Conservation (phyloP, 2,329 filamentous ascomycete species). For the Clonostachys rosea region DNA sequence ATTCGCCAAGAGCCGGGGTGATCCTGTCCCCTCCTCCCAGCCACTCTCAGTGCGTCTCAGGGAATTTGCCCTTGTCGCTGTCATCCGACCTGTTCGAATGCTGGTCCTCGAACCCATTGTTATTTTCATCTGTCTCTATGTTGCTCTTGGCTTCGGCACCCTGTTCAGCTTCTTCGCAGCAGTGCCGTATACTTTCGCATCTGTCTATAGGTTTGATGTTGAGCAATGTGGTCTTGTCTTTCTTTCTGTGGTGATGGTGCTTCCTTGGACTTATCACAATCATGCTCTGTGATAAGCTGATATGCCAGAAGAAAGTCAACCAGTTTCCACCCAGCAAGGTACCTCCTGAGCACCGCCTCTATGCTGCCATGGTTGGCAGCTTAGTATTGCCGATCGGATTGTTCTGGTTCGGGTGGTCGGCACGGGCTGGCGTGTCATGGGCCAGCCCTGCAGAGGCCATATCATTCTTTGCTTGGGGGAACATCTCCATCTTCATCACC, state of each 20-base stretch:
- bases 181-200: slow-evolving; percentile 41
- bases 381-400: slow-evolving; percentile 45
- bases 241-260: slow-evolving; percentile 37
- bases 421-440: slow-evolving; percentile 39
- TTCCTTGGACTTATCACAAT: slow-evolving; percentile 9
- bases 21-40: slow-evolving; percentile 12
- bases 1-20: slow-evolving; percentile 25
- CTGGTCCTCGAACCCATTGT: slow-evolving; percentile 60
- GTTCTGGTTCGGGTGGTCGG: slow-evolving; percentile 59
- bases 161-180: slow-evolving; percentile 48
- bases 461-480: slow-evolving; percentile 55
- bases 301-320: slow-evolving; percentile 31
- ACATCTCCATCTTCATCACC: slow-evolving; percentile 53
- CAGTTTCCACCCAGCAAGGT: slow-evolving; percentile 21
- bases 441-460: slow-evolving; percentile 44
- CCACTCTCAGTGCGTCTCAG: slow-evolving; percentile 15
- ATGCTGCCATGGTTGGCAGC: slow-evolving; percentile 54
- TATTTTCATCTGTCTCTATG: slow-evolving; percentile 46
- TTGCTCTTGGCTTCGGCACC: slow-evolving; percentile 44
- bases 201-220: slow-evolving; percentile 35
- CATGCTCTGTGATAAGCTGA: slow-evolving; percentile 27
- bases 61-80: slow-evolving; percentile 31
- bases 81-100: slow-evolving; percentile 51
- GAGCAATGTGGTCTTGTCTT: slow-evolving; percentile 39
- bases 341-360: slow-evolving; percentile 52